Base-by-base conservation (phyloP, 2,329 filamentous ascomycete species). In the Alternaria viburni region DNA sequence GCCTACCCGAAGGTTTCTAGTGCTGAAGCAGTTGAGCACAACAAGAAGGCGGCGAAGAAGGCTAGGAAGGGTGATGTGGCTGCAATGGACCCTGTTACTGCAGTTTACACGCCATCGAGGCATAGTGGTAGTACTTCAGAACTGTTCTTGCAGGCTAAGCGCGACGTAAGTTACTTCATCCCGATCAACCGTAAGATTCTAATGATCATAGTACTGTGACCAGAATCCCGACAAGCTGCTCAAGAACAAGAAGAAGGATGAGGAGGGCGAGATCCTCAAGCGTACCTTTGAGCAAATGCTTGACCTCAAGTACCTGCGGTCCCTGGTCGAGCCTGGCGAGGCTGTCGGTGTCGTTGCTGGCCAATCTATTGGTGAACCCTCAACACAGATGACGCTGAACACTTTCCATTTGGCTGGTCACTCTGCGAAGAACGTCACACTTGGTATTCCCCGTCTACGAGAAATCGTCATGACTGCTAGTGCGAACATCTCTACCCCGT, bases 371-470 rank as follows among this genome's bases (percentile, higher is more conserved):
- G 96, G 96, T 77, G 96, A 99, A 78, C 96, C 96, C 9, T 97
- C 94, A 3, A 99, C 96, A 11, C 96, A 99, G 80, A 99, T 99
- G 96, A 99, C 96, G 8, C 84, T 99, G 59, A 99, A 99, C 83
- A 99, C 96, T 26, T 99, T 99, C 88, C 96, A 99, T 87, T 92
- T 99, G 88, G 96, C 96, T 80, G 96, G 96, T 76, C 95, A 98
- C 85, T 94, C 96, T 19, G 91, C 96, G 28, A 98, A 97, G 86
- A 99, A 99, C 87, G 96, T 99, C 77, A 99, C 96, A 1, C 88
- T 97, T 19, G 96, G 96, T 92, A 98, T 99, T 77, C 96, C 96
- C 62, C 93, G 96, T 82, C 87, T 99, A 19, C 88, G 96, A 83
- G 96, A 99, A 86, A 97, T 99, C 73, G 88, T 99, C 69, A 99